A percentile compares a stretch with the other conserved stretches of the same genome.
phyloP scores from a whole-genome alignment of 1,284 basidiomycete species.

The Mrakiaceae sp. region DNA sequence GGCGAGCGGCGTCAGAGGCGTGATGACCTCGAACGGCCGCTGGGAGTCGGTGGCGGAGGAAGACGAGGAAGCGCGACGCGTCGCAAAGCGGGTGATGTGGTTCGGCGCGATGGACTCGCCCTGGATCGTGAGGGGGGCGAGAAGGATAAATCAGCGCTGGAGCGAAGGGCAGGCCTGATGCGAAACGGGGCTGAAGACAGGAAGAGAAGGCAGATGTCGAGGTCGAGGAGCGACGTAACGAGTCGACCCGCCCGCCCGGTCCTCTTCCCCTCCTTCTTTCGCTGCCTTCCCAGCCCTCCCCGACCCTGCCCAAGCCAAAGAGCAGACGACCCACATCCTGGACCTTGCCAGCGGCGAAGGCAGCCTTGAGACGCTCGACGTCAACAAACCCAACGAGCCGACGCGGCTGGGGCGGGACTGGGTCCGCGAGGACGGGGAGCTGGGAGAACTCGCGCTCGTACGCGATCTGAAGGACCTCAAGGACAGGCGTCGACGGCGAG shows the following conservation, averaged over 20 bases:
- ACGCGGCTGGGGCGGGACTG: not conserved
- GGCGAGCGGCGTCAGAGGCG: slow-evolving; percentile 3
- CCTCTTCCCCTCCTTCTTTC: too few relatives aligned
- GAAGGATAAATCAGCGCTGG: too few relatives aligned
- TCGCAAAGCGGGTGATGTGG: slow-evolving; percentile 3
- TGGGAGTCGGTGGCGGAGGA: not conserved
- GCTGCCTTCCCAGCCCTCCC: too few relatives aligned
- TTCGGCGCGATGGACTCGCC: not conserved
- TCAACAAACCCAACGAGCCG: slow-evolving; percentile 8
- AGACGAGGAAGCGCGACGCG: not conserved
- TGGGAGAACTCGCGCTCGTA: slow-evolving; percentile 6
- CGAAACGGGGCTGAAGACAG: not conserved
- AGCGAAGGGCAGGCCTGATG: too few relatives aligned
- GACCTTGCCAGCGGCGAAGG: slow-evolving; percentile 6
- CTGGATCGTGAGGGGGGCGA: not conserved
- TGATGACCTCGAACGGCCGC: not conserved
- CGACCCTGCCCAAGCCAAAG: not conserved
- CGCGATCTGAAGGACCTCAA: not conserved
- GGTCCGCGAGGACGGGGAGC: not conserved
- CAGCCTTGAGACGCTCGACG: not conserved
- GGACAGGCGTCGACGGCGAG: not conserved
- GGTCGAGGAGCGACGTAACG: not conserved
- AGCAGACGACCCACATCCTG: not conserved
- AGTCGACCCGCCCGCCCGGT: too few relatives aligned
- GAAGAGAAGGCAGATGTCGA: too few relatives aligned